phyloP scores from a whole-genome alignment of 441 rosid genomes.

The Populus hybrid region DNA sequence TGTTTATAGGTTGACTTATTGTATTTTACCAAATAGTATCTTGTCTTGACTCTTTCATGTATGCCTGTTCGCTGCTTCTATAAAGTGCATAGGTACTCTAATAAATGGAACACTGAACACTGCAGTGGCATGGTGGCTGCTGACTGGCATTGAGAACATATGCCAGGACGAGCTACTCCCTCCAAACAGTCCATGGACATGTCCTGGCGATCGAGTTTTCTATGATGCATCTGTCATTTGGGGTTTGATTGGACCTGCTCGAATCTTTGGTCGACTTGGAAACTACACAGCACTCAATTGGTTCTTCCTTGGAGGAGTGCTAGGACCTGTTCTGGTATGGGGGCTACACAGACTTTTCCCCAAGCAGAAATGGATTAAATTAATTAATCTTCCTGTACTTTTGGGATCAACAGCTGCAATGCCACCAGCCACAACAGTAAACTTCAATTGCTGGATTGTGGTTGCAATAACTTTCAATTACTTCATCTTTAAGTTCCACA shows the following conservation, averaged over 20 bases:
- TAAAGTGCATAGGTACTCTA: constrained; percentile 50
- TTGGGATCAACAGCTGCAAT: constrained; percentile 42
- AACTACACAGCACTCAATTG: constrained; percentile 41
- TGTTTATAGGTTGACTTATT: background rate
- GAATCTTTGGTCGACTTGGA: constrained; percentile 43
- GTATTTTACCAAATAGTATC: background rate
- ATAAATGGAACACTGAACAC: constrained; percentile 46
- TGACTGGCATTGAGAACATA: constrained; percentile 35
- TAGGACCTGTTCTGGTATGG: constrained; percentile 40
- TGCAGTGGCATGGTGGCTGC: constrained; percentile 48
- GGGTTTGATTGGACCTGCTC: constrained; percentile 51
- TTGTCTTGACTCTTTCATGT: background rate
- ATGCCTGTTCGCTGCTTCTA: background rate
- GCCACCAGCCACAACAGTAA: constrained; percentile 52
- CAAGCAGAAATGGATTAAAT: constrained; percentile 40
- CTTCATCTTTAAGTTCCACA: constrained; percentile 41
- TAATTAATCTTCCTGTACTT: constrained; percentile 47
- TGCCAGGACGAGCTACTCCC: constrained; percentile 38
- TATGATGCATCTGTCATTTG: constrained; percentile 57
- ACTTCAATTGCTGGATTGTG: constrained; percentile 48
- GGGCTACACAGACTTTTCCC: constrained; percentile 41
- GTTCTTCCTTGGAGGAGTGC: constrained; percentile 49
- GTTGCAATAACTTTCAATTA: constrained; percentile 51
- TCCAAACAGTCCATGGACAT: constrained; percentile 48
- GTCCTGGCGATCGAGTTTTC: constrained; percentile 47